phyloP scores from a whole-genome alignment of 768 basidiomycete genomes.

The Harrya chromipes region DNA sequence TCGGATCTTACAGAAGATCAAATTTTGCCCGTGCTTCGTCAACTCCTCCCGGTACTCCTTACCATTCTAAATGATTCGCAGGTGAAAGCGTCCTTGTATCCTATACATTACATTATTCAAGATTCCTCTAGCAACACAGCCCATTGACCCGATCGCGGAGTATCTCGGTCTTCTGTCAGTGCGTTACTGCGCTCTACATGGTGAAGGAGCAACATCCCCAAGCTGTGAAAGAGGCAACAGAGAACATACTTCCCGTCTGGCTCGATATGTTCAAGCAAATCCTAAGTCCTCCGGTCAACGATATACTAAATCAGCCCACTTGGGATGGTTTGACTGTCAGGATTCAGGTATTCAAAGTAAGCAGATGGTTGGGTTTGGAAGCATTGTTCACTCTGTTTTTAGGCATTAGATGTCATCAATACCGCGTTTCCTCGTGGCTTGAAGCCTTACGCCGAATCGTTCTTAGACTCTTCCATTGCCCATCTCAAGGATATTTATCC shows the following conservation, averaged over 20 bases:
- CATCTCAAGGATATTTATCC: constrained; percentile 61
- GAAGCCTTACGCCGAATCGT: constrained; percentile 56
- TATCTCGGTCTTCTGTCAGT: constrained; percentile 87
- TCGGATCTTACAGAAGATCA: constrained; percentile 94
- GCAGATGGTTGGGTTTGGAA: constrained; percentile 1
- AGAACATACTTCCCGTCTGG: constrained; percentile 84
- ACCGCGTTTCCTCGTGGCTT: constrained; percentile 79
- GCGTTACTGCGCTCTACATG: constrained; percentile 86
- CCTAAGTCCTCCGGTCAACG: constrained; percentile 58
- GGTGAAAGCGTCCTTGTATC: constrained; percentile 37
- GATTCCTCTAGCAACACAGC: constrained; percentile 53
- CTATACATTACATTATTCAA: not conserved
- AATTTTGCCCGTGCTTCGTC: constrained; percentile 84
- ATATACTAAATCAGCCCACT: constrained; percentile 52
- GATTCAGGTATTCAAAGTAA: constrained; percentile 82
- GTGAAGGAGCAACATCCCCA: constrained; percentile 91
- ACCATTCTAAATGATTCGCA: constrained; percentile 73
- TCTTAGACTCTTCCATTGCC: constrained; percentile 54
- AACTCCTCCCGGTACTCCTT: constrained; percentile 84
- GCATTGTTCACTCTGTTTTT: not conserved
- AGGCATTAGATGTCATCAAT: constrained; percentile 80
- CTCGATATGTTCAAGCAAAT: constrained; percentile 85
- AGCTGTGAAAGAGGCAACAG: constrained; percentile 78
- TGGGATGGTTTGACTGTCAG: constrained; percentile 85
- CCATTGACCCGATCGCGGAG: constrained; percentile 82